Percentiles rank a stretch among this genome's conserved stretches.
Conservation (phyloP, 2,329 filamentous ascomycete genomes). For the Sporothrix brunneoviolacea region DNA sequence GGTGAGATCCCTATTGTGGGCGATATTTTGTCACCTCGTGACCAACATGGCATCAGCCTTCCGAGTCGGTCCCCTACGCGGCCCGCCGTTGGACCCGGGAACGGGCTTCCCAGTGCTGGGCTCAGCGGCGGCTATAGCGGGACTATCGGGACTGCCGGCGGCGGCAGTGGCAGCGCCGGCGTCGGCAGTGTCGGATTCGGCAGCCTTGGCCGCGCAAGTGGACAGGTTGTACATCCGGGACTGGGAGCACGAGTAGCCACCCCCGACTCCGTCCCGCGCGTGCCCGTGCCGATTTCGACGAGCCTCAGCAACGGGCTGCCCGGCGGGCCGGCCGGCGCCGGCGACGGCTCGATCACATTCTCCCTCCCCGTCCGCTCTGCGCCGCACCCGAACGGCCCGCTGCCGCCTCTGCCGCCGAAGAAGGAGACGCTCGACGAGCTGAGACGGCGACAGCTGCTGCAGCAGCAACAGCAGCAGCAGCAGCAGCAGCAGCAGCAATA, state of each 20-base stretch:
- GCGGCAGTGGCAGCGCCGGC: slow-evolving; percentile 2
- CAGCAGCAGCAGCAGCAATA: slow-evolving; percentile 9
- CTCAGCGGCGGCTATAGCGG: slow-evolving; percentile 6
- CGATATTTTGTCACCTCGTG: slow-evolving; percentile 48
- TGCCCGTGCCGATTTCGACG: slow-evolving; percentile 26
- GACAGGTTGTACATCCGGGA: slow-evolving; percentile 43
- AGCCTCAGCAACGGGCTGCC: slow-evolving; percentile 25
- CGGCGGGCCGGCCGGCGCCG: slow-evolving; percentile 22
- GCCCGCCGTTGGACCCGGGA: slow-evolving; percentile 19
- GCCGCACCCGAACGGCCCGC: slow-evolving; percentile 51
- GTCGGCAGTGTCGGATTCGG: slow-evolving; percentile 24
- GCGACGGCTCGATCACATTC: slow-evolving; percentile 46
- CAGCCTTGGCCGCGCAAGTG: slow-evolving; percentile 40
- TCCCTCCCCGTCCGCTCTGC: slow-evolving; percentile 59
- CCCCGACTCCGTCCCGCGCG: slow-evolving; percentile 47
- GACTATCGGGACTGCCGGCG: slow-evolving; percentile 1
- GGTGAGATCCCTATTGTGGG: slow-evolving; percentile 64
- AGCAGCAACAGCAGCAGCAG: slow-evolving; percentile 8
- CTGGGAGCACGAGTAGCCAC: slow-evolving; percentile 46
- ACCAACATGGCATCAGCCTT: slow-evolving; percentile 35
- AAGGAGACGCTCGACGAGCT: slow-evolving; percentile 50
- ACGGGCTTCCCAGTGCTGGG: slow-evolving; percentile 26
- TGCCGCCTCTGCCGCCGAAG: slow-evolving; percentile 49
- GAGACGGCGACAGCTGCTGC: slow-evolving; percentile 26
- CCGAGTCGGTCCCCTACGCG: slow-evolving; percentile 47